Base-by-base conservation (phyloP, 2,329 filamentous ascomycete genomes). In the Dactylellina sp. region DNA sequence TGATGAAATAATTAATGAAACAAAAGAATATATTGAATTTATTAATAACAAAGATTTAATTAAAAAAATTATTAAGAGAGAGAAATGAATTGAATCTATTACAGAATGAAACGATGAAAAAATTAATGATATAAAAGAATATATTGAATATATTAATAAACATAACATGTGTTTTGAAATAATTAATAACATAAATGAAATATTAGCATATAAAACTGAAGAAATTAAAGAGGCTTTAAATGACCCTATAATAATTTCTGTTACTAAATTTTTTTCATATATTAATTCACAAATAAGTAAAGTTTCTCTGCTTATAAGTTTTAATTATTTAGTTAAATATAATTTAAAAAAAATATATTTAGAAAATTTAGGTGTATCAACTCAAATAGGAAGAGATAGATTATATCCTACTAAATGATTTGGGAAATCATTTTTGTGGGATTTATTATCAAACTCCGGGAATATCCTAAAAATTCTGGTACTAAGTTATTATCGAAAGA, bases 281-380 rank as follows among this genome's bases (percentile, higher is more conserved):
- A 55, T 55, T 55, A 55, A 55, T 55, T 39, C 50, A 39, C 50
- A 55, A 40, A 55, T 55, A 55, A 55, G 50, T 55, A 55, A 55
- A 55, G 20, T 20, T 55, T 55, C 50, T 39, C 32, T 60, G 25
- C 42, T 60, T 28, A 60, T 60, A 44, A 46, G 55, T 60, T 44
- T 46, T 60, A 47, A 39, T 46, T 60, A 60, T 60, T 60, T 60
- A 60, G 39, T 60, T 55, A 55, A 55, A 60, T 60, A 60, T 60
- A 46, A 60, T 60, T 60, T 60, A 24, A 60, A 60, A 60, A 60
- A 47, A 47, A 46, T 60, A 46, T 60, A 28, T 60, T 46, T 60
- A 55, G 50, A 55, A 55, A 55, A 55, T 55, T 55, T 55, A 55
- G 50, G 50, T 39, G 32, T 55, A 55, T 55, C 35, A 7, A 55